Evolutionary conservation across 305 asterid genomes (phyloP).

Genomic region (Fraxinus paxiana): DNA sequence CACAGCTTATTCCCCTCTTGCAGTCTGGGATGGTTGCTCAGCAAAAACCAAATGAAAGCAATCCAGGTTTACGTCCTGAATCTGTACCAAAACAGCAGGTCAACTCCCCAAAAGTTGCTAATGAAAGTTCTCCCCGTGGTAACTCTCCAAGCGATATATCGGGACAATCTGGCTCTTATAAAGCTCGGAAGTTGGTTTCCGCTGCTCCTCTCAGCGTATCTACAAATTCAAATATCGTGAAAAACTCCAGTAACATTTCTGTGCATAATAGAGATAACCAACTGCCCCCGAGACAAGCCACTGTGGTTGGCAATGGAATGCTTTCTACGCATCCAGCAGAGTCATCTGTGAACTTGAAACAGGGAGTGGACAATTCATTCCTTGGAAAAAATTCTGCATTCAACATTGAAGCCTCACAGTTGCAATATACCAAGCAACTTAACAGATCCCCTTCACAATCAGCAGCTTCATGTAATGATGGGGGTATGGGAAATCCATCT

Average conservation of each 20-base stretch:
- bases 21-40: slow-evolving; percentile 82
- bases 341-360: slow-evolving; percentile 52
- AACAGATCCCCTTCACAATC: slow-evolving; percentile 60
- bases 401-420: slow-evolving; percentile 57
- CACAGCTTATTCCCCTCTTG: slow-evolving; percentile 74
- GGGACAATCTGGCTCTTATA: slow-evolving; percentile 75
- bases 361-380: slow-evolving; percentile 56
- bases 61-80: slow-evolving; percentile 42
- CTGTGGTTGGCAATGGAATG: slow-evolving; percentile 55
- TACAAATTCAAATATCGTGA: slow-evolving; percentile 44
- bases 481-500: slow-evolving; percentile 49
- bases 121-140: slow-evolving; percentile 78
- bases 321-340: slow-evolving; percentile 52
- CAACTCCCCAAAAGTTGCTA: slow-evolving; percentile 59
- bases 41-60: slow-evolving; percentile 70
- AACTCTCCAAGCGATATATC: slow-evolving; percentile 79
- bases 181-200: slow-evolving; percentile 63
- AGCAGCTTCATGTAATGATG: slow-evolving; percentile 55
- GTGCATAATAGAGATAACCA: slow-evolving; percentile 63
- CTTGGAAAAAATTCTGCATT: slow-evolving; percentile 43
- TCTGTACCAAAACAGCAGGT: slow-evolving; percentile 62
- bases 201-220: slow-evolving; percentile 47
- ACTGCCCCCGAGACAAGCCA: slow-evolving; percentile 70
- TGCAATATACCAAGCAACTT: slow-evolving; percentile 50
- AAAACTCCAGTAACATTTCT: slow-evolving; percentile 49